Evolutionary conservation across 2,329 filamentous ascomycete genomes (phyloP), one percentile per base, ranked within the genome.

Genomic region (Epichloe festucae): DNA sequence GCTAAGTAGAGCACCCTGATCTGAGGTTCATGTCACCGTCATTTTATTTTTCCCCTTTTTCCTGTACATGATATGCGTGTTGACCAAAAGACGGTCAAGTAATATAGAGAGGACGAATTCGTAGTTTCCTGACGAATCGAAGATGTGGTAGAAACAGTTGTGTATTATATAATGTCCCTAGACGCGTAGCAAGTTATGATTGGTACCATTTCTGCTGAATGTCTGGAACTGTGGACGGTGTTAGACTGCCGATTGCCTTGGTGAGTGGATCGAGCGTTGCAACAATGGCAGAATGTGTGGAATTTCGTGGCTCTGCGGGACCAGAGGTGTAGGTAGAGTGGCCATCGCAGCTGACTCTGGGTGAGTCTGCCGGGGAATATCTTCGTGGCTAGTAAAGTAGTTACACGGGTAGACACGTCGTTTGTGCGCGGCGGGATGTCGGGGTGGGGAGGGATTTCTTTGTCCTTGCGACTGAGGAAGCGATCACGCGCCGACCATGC

Each of bases 401-500:
- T 19, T 19, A 35, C 27, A 34, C n/a, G 5, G n/a, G 31, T 46
- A 10, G 31, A 35, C 10, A 46, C n/a, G 31, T 34, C 43, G 43
- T 31, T 19, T 4, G 27, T 17, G n/a, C 34, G 43, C 34, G 17
- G 43, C 27, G 17, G 19, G 21, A 11, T 46, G 27, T n/a, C 31
- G 31, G 31, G 31, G 31, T 1, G 3, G 21, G 27, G 27, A 4
- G 3, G 19, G 3, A 1, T 39, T n/a, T 39, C 5, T 11, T 14
- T 39, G 14, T 39, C 15, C 14, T 39, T 39, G 36, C 14, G 14
- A 14, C 36, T 5, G 10, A n/a, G 11, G 43, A 23, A 40, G 7
- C 15, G 4, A 23, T 71, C 72, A 82, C 62, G 73, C 77, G 54
- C 75, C 75, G 53, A 78, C 74, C 73, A 79, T 78, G 51, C 77